phyloP scores from a whole-genome alignment of 176 grass and related monocot genomes.

The Musa itinerans region DNA sequence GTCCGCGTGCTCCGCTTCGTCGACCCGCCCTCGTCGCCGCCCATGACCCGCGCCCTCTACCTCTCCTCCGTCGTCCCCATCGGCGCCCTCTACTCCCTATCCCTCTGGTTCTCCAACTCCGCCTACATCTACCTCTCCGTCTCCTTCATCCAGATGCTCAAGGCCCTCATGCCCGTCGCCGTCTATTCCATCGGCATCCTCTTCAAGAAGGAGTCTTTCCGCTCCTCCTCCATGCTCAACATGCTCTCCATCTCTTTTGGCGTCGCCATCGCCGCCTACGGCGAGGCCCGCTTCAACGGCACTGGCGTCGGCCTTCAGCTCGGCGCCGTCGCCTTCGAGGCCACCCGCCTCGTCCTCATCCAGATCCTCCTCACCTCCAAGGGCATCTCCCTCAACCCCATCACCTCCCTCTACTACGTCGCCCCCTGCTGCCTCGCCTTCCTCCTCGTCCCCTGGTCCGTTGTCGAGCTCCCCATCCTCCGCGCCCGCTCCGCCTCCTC shows the following conservation, averaged over 20 bases:
- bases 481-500: conserved; percentile 23
- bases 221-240: conserved; percentile 68
- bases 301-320: conserved; percentile 75
- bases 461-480: conserved; percentile 77
- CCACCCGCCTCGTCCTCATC: conserved; percentile 82
- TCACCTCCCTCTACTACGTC: conserved; percentile 90
- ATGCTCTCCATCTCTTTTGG: conserved; percentile 98
- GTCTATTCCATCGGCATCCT: conserved; percentile 80
- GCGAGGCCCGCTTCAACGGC: conserved; percentile 62
- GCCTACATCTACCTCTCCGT: conserved; percentile 98
- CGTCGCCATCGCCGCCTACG: conserved; percentile 90
- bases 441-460: conserved; percentile 65
- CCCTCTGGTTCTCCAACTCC: conserved; percentile 67
- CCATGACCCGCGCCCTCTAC: conserved; percentile 12
- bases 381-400: conserved; percentile 92
- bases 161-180: conserved; percentile 94
- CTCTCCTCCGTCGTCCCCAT: conserved; percentile 13
- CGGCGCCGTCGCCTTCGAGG: conserved; percentile 75
- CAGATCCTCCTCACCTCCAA: conserved; percentile 98
- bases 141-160: conserved; percentile 99
- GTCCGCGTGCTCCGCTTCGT: conserved; percentile 68
- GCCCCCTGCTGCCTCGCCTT: conserved; percentile 77
- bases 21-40: conserved; percentile 34
- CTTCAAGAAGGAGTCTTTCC: conserved; percentile 78
- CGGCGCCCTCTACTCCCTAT: conserved; percentile 51